Evolutionary conservation across 1,284 basidiomycete genomes (phyloP).

Genomic region (Fistulinella cinereoalba): DNA sequence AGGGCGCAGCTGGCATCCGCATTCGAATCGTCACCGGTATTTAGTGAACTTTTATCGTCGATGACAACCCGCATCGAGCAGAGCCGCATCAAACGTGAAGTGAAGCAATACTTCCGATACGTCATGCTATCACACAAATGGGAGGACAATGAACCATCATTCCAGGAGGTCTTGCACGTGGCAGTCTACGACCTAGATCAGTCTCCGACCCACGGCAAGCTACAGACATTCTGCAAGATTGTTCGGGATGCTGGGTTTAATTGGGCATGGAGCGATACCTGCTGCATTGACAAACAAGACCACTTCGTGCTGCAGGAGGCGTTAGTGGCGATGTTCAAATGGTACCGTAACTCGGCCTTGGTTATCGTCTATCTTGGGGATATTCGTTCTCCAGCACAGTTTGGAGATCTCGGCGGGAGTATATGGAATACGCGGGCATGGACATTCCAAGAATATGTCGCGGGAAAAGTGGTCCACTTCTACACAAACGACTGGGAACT

Average conservation of each 20-base stretch:
- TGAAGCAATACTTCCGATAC: constrained; percentile 1
- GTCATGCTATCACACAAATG: constrained; percentile 7
- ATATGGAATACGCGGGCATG: neutral
- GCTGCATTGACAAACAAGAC: neutral
- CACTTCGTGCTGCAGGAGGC: neutral
- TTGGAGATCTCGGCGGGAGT: neutral
- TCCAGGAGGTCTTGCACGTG: neutral
- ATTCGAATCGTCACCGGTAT: neutral
- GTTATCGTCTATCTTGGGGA: neutral
- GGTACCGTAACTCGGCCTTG: neutral
- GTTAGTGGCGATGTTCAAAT: neutral
- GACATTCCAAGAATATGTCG: neutral
- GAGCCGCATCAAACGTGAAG: neutral
- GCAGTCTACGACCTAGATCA: neutral
- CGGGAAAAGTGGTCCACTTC: neutral
- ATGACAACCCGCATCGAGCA: neutral
- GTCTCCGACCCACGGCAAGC: neutral
- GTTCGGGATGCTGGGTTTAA: neutral
- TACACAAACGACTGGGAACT: neutral
- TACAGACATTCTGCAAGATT: constrained; percentile 3
- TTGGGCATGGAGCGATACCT: constrained; percentile 1
- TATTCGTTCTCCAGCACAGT: neutral
- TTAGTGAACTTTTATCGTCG: neutral
- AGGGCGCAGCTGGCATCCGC: no score
- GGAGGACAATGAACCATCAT: neutral